Conservation (phyloP, 176 grass and related monocot genomes). For the Triticum timopheevii region DNA sequence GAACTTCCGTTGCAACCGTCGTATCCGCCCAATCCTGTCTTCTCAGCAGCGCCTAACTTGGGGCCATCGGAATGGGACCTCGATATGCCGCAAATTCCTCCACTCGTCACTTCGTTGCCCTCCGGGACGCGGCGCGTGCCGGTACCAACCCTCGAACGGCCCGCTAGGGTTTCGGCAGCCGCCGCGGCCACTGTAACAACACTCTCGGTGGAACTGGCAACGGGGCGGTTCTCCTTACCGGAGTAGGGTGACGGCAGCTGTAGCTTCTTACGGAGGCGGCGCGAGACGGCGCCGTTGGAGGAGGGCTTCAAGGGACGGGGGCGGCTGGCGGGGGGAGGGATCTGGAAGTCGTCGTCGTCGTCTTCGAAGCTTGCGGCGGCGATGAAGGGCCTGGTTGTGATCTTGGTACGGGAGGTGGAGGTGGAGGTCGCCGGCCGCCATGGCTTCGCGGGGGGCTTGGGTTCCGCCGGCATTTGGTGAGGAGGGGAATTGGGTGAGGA, state of each 20-base stretch:
- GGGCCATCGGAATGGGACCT: slow-evolving; percentile 11
- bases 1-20: not conserved
- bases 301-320: slow-evolving; percentile 43
- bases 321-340: slow-evolving; percentile 28
- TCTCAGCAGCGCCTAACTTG: not conserved
- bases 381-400: not conserved
- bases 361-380: slow-evolving; percentile 1
- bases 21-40: not conserved
- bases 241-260: not conserved
- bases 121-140: not conserved
- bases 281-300: slow-evolving; percentile 24
- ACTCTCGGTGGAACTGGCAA: not conserved
- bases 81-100: not conserved
- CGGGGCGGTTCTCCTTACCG: slow-evolving; percentile 59
- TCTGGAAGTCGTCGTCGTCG: slow-evolving; percentile 68
- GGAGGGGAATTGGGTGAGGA: not conserved
- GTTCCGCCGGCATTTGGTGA: slow-evolving; percentile 38
- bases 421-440: not conserved
- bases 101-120: not conserved
- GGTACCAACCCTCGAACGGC: slow-evolving; percentile 23
- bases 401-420: not conserved
- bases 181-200: not conserved
- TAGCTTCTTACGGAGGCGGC: slow-evolving; percentile 46
- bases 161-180: slow-evolving; percentile 35
- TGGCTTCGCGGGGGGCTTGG: slow-evolving; percentile 35